Conservation (phyloP, 2,329 filamentous ascomycete species). For the Pyrenophora tritici-repentis region DNA sequence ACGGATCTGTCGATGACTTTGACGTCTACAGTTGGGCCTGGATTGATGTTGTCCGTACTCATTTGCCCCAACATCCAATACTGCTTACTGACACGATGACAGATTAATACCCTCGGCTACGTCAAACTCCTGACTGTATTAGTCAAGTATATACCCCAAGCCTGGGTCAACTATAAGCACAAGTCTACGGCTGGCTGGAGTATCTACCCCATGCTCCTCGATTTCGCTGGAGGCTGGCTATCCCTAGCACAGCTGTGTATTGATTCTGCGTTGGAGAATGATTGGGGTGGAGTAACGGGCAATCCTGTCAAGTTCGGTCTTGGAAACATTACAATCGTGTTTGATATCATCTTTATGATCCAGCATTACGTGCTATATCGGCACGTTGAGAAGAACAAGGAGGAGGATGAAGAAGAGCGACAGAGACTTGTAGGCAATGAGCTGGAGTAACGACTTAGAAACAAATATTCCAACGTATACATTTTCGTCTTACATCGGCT, state of each 20-base stretch:
- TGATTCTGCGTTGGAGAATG: constrained; percentile 80
- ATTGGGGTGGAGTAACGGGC: constrained; percentile 89
- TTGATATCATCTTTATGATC: constrained; percentile 82
- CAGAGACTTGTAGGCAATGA: constrained; percentile 29
- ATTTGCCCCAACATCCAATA: not conserved
- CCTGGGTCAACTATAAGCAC: constrained; percentile 77
- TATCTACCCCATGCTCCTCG: constrained; percentile 81
- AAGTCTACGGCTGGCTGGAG: constrained; percentile 87
- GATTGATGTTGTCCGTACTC: constrained; percentile 63
- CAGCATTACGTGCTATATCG: constrained; percentile 87
- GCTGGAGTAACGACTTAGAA: not conserved
- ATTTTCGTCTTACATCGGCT: too few species aligned
- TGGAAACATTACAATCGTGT: constrained; percentile 82
- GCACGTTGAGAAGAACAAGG: constrained; percentile 28
- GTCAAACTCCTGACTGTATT: constrained; percentile 88
- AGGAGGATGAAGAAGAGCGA: constrained; percentile 36
- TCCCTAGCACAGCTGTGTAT: constrained; percentile 81
- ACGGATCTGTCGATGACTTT: constrained; percentile 50
- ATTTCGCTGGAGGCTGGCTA: constrained; percentile 79
- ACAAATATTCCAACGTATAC: too few species aligned
- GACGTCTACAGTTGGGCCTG: constrained; percentile 62
- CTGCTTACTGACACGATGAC: constrained; percentile 3
- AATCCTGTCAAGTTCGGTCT: constrained; percentile 91
- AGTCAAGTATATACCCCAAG: constrained; percentile 82
- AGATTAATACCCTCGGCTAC: constrained; percentile 74